phyloP scores from a whole-genome alignment of 2,329 filamentous ascomycete genomes.

The Fusarium denticulatum region DNA sequence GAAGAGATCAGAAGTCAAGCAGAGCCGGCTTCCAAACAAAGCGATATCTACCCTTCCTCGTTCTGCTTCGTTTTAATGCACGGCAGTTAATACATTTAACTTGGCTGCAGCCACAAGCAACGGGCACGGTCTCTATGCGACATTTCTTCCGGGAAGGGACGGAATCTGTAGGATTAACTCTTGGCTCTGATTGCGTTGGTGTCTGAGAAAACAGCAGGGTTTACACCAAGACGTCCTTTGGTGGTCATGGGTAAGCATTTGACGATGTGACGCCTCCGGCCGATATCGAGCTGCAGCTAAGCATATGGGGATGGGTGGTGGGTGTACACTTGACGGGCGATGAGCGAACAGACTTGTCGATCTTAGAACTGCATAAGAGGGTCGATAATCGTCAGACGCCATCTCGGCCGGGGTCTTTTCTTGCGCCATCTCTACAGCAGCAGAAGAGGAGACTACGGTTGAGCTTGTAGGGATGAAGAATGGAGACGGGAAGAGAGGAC shows the following conservation, averaged over 20 bases:
- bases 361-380: slow-evolving; percentile 16
- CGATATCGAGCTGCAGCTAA: slow-evolving; percentile 41
- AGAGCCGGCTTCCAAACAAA: neutral
- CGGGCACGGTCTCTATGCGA: neutral
- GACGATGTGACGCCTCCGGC: slow-evolving; percentile 32
- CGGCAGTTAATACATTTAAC: neutral
- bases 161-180: slow-evolving; percentile 1
- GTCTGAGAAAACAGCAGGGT: slow-evolving; percentile 26
- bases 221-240: slow-evolving; percentile 7
- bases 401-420: slow-evolving; percentile 18
- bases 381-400: slow-evolving; percentile 25
- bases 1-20: neutral
- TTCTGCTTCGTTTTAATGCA: slow-evolving; percentile 15
- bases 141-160: slow-evolving; percentile 15
- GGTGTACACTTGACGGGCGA: slow-evolving; percentile 17
- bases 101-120: slow-evolving; percentile 9
- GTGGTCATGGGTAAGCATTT: slow-evolving; percentile 15
- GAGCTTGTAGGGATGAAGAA: slow-evolving; percentile 5
- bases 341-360: slow-evolving; percentile 34
- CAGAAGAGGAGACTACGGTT: slow-evolving; percentile 12
- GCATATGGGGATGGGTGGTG: slow-evolving; percentile 20
- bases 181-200: slow-evolving; percentile 11
- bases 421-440: slow-evolving; percentile 15
- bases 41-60: neutral
- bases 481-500: neutral